Conservation (phyloP, 306 rosid genomes). For the Trifolium pratense region DNA sequence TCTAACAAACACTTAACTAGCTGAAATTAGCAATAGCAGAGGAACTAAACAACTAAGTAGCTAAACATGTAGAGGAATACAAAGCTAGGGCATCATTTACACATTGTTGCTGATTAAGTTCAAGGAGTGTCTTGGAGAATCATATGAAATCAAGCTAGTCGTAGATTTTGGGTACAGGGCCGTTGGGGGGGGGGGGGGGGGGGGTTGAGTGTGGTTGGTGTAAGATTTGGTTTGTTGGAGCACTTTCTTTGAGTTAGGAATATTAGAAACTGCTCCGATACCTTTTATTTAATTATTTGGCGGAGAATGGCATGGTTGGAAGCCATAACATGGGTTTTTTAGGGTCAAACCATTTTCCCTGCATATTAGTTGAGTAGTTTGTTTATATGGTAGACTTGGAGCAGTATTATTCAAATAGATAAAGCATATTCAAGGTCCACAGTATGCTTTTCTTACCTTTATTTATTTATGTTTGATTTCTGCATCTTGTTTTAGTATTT, state of each 20-base stretch:
- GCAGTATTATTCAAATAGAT: constrained; percentile 15
- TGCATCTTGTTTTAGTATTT: constrained; percentile 62
- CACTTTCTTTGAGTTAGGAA: constrained; percentile 10
- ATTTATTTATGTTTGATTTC: constrained; percentile 33
- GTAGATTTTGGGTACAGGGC: neutral
- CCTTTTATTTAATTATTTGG: constrained; percentile 14
- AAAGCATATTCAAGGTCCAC: constrained; percentile 11
- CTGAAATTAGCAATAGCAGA: neutral
- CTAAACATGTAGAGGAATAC: too few relatives aligned
- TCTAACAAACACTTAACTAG: neutral
- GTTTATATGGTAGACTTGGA: constrained; percentile 29
- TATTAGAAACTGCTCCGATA: neutral
- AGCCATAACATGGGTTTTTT: constrained; percentile 15
- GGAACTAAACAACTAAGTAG: neutral
- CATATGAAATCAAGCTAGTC: constrained; percentile 12
- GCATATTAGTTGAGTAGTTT: constrained; percentile 24
- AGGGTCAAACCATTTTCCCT: constrained; percentile 23
- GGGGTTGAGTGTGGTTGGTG: constrained; percentile 21
- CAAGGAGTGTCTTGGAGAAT: constrained; percentile 1
- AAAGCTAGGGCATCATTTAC: neutral
- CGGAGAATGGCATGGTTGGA: constrained; percentile 18
- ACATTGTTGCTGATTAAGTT: neutral
- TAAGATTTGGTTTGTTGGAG: constrained; percentile 22
- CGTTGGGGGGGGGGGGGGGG: neutral
- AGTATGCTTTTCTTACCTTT: constrained; percentile 27